A percentile compares a stretch with the other conserved stretches of the same genome.
phyloP scores from a whole-genome alignment of 1,139 yeast genomes.

The Cylindricascospora bacillispora region DNA sequence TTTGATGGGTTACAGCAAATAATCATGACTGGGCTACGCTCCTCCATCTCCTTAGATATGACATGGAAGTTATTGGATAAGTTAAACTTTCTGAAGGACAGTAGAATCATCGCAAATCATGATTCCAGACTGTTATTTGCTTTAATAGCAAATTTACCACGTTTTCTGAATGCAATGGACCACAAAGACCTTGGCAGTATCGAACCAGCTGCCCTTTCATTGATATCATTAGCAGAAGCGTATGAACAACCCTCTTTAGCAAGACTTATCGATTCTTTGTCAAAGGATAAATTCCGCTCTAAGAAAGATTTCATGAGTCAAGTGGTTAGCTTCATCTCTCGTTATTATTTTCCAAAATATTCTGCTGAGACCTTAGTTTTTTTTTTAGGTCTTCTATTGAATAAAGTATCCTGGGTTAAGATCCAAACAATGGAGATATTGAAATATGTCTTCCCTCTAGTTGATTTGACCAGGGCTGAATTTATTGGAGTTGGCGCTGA shows the following conservation, averaged over 20 bases:
- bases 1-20: conserved; percentile 80
- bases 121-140: conserved; percentile 60
- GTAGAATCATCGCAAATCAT: conserved; percentile 67
- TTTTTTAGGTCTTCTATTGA: conserved; percentile 65
- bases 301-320: conserved; percentile 82
- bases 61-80: conserved; percentile 64
- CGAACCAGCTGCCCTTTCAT: conserved; percentile 42
- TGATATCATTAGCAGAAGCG: conserved; percentile 49
- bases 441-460: conserved; percentile 59
- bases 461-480: conserved; percentile 67
- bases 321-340: conserved; percentile 53
- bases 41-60: conserved; percentile 69
- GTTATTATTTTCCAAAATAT: conserved; percentile 59
- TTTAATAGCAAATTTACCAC: conserved; percentile 66
- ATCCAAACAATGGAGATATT: conserved; percentile 66
- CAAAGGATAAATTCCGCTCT: conserved; percentile 70
- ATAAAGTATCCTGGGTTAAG: conserved; percentile 67
- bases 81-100: conserved; percentile 52
- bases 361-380: conserved; percentile 68
- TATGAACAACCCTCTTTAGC: conserved; percentile 50
- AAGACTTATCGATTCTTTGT: conserved; percentile 61
- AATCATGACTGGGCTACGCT: conserved; percentile 70
- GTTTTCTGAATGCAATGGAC: conserved; percentile 71
- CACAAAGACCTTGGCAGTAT: conserved; percentile 41
- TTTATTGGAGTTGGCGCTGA: conserved; percentile 92